Percentiles rank a stretch among this genome's conserved stretches.
These are phyloP conservation scores for Blastobotrys serpentis DNA, from an alignment of 1,139 yeast species.

Conservation along the genomic window DNA sequence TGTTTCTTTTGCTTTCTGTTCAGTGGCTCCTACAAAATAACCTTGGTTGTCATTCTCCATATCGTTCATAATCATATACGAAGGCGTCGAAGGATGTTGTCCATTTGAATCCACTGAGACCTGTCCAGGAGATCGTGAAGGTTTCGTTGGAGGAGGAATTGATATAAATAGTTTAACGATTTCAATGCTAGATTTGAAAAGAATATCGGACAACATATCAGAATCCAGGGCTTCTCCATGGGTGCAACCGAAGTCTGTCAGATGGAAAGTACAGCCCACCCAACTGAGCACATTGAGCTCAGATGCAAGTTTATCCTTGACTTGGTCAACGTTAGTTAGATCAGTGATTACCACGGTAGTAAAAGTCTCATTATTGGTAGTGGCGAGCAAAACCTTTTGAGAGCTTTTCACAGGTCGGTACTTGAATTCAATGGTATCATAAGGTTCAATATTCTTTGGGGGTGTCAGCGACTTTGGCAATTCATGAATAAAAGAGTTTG, in stretches of 20 bases:
- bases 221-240: conserved; percentile 63
- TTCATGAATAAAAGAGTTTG: conserved; percentile 12
- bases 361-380: conserved; percentile 58
- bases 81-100: conserved; percentile 32
- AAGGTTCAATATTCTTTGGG: conserved; percentile 1
- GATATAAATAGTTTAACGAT: conserved; percentile 31
- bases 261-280: conserved; percentile 52
- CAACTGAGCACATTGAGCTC: conserved; percentile 45
- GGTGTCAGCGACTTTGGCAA: background rate
- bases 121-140: conserved; percentile 24
- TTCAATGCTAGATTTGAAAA: conserved; percentile 22
- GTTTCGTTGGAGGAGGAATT: conserved; percentile 13
- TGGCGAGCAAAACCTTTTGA: conserved; percentile 49
- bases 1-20: conserved; percentile 25
- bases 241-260: conserved; percentile 68
- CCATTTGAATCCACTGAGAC: conserved; percentile 22
- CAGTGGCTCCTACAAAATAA: conserved; percentile 28
- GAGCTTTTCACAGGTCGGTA: conserved; percentile 13
- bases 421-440: conserved; percentile 10
- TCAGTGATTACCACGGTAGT: conserved; percentile 47
- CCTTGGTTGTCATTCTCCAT: conserved; percentile 18
- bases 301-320: conserved; percentile 44
- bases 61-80: conserved; percentile 29
- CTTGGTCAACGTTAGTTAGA: conserved; percentile 36
- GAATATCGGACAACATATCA: conserved; percentile 44